Base-by-base conservation (phyloP, 306 rosid species). In the Fagus crenata region DNA sequence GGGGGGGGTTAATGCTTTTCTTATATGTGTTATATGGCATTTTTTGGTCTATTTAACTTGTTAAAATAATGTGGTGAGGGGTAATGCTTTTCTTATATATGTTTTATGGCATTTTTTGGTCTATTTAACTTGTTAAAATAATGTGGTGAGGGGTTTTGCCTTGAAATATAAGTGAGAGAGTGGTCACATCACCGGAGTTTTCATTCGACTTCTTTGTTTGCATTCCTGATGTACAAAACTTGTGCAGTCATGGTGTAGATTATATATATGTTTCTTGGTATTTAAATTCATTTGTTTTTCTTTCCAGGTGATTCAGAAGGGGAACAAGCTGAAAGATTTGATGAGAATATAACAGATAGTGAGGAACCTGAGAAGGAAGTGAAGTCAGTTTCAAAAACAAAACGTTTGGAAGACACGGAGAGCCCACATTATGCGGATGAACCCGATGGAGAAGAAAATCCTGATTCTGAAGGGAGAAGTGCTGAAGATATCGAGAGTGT, bases 251-350 rank as follows among this genome's bases (percentile, higher is more conserved):
- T 46, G 4, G 8, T 46, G 51, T 2, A 46, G 51, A 46, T 46
- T 2, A 46, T 46, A 46, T 9, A 46, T 46, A 46, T 46, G 51
- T 42, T 54, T 36, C 31, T 22, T 49, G 54, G 70, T 80, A 59
- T 51, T n/a, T 79, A 8, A 42, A 49, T 70, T 69, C 5, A 6
- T 75, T 9, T 58, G 18, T 65, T 72, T 4, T 65, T 39, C 12
- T 85, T 81, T 65, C 72, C 80, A 85, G 97, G 81, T 80, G 87
- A 85, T 84, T 88, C 91, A 49, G 97, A 83, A 49, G 93, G 81
- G 60, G 95, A 87, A 77, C 82, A 79, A 58, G 75, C 84, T 77
- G 88, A 78, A 80, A 85, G 80, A 60, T 70, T 75, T 17, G 78
- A 82, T 22, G 84, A 77, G 49, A 87, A 79, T 51, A 49, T 56